Evolutionary conservation across 2,329 filamentous ascomycete genomes (phyloP).

Genomic region (Phyllosticta citriasiana): DNA sequence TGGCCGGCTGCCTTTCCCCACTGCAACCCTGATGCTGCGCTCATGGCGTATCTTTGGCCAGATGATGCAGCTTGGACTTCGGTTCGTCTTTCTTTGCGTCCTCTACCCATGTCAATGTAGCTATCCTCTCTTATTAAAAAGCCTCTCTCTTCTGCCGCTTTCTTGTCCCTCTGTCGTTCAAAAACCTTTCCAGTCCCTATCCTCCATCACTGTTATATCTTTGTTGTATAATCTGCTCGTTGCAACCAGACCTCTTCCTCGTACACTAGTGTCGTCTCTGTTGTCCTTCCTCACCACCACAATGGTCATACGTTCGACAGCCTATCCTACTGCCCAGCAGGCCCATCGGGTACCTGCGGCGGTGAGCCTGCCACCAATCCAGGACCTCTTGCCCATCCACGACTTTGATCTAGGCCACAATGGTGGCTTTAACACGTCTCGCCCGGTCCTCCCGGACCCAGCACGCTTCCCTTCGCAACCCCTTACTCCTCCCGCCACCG

Average conservation of each 20-base stretch:
- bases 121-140: background rate
- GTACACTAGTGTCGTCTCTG: slow-evolving; percentile 3
- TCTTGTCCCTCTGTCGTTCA: slow-evolving; percentile 4
- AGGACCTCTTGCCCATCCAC: slow-evolving; percentile 3
- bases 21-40: slow-evolving; percentile 10
- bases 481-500: slow-evolving; percentile 2
- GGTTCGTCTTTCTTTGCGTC: slow-evolving; percentile 2
- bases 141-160: background rate
- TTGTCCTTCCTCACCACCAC: slow-evolving; percentile 7
- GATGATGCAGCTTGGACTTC: slow-evolving; percentile 9
- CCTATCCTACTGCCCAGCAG: slow-evolving; percentile 3
- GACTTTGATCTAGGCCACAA: slow-evolving; percentile 5
- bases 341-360: slow-evolving; percentile 1
- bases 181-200: background rate
- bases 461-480: background rate
- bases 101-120: slow-evolving; percentile 2
- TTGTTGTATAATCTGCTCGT: slow-evolving; percentile 2
- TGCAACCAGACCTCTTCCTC: slow-evolving; percentile 4
- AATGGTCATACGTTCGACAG: slow-evolving; percentile 9
- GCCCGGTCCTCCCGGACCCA: background rate
- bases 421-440: background rate
- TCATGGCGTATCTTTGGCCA: slow-evolving; percentile 8
- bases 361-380: background rate
- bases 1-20: slow-evolving; percentile 9
- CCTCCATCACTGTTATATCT: background rate